These are phyloP conservation scores for Alternaria consortialis DNA, from an alignment of 2,329 filamentous ascomycete species.

Conservation along the genomic window DNA sequence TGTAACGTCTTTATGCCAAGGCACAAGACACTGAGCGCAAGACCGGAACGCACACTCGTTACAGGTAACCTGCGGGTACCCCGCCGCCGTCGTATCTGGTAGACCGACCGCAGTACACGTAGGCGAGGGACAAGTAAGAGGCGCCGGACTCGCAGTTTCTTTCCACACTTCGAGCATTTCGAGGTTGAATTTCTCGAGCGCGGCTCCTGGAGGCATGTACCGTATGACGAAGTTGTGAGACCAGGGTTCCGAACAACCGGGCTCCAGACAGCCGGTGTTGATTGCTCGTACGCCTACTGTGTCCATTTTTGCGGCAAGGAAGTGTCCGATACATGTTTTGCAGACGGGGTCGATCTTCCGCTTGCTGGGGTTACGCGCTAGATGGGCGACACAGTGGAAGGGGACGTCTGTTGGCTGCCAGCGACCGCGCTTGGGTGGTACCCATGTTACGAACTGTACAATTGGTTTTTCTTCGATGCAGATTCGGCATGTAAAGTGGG, in stretches of 20 bases:
- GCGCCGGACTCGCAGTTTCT: conserved; percentile 12
- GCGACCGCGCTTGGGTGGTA: conserved; percentile 13
- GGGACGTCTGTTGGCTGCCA: conserved; percentile 21
- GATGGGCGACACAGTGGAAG: conserved; percentile 31
- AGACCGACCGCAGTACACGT: conserved; percentile 27
- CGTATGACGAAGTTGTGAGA: conserved; percentile 24
- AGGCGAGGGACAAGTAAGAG: conserved; percentile 27
- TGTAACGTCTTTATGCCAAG: conserved; percentile 37
- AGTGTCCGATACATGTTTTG: conserved; percentile 34
- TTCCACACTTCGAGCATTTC: conserved; percentile 37
- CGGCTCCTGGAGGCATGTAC: conserved; percentile 27
- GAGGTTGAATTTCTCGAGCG: conserved; percentile 36
- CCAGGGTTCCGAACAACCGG: conserved; percentile 34
- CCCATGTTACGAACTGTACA: conserved; percentile 31
- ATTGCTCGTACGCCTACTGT: conserved; percentile 32
- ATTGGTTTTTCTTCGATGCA: conserved; percentile 30
- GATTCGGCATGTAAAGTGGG: conserved; percentile 38
- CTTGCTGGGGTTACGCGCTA: conserved; percentile 29
- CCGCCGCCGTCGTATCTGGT: conserved; percentile 23
- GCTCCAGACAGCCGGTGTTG: conserved; percentile 33
- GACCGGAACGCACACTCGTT: conserved; percentile 26
- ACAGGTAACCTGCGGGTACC: conserved; percentile 40
- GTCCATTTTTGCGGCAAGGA: conserved; percentile 34
- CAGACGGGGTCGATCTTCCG: conserved; percentile 38
- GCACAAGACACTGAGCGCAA: conserved; percentile 33